Evolutionary conservation across 2,329 filamentous ascomycete species (phyloP).

Genomic region (Epichloe scottii): DNA sequence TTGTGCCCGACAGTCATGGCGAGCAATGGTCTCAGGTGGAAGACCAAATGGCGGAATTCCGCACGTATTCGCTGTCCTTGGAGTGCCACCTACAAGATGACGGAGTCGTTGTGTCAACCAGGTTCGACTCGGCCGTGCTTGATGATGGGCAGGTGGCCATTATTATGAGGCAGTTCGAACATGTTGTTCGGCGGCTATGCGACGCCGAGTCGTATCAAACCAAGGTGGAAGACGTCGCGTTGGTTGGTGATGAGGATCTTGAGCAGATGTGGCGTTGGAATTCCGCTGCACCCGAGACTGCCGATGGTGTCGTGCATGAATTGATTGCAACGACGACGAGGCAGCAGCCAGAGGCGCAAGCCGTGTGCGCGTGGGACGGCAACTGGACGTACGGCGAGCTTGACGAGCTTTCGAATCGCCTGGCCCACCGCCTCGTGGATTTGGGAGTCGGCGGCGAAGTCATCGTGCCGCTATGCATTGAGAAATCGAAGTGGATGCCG

Average conservation of each 20-base stretch:
- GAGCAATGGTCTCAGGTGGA: neutral
- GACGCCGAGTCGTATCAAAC: neutral
- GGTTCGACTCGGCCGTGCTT: slow-evolving; percentile 8
- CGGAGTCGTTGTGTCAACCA: slow-evolving; percentile 6
- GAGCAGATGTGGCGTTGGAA: slow-evolving; percentile 5
- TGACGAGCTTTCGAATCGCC: slow-evolving; percentile 9
- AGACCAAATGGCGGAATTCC: slow-evolving; percentile 2
- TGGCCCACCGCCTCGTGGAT: slow-evolving; percentile 8
- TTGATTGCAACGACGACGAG: neutral
- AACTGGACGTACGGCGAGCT: slow-evolving; percentile 13
- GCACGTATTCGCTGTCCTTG: slow-evolving; percentile 1
- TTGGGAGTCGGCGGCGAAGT: neutral
- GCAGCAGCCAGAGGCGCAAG: slow-evolving; percentile 2
- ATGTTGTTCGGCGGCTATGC: slow-evolving; percentile 7
- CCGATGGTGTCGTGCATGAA: neutral
- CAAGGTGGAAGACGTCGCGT: neutral
- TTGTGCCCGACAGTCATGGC: neutral
- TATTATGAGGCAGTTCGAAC: slow-evolving; percentile 5
- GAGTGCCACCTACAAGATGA: slow-evolving; percentile 1
- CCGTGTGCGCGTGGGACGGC: slow-evolving; percentile 15
- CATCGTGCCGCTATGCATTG: slow-evolving; percentile 15
- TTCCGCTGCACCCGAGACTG: neutral
- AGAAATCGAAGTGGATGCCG: slow-evolving; percentile 16
- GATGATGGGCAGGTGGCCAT: slow-evolving; percentile 2
- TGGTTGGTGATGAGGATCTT: slow-evolving; percentile 1